Percentiles rank a stretch among this genome's conserved stretches.
These are phyloP conservation scores for Hordeum pubiflorum DNA, from an alignment of 202 grass and related monocot genomes.

Conservation along the genomic window DNA sequence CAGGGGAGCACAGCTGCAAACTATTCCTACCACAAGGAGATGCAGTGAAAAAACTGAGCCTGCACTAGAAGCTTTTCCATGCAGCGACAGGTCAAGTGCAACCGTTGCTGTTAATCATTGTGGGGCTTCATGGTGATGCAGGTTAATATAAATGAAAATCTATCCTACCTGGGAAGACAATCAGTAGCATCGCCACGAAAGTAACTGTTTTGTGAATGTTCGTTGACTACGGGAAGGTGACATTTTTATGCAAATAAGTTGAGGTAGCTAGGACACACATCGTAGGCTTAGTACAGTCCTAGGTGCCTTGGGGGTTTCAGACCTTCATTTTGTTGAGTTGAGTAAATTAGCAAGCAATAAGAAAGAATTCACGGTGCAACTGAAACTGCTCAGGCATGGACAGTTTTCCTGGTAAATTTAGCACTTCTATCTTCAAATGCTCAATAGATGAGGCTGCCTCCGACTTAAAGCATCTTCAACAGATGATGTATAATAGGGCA, in stretches of 20 bases:
- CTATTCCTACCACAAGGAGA: not conserved
- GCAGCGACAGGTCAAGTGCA: not conserved
- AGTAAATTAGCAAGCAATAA: slow-evolving; percentile 6
- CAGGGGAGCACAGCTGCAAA: not conserved
- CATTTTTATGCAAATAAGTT: slow-evolving; percentile 11
- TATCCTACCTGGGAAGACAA: not conserved
- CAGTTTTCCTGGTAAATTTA: not conserved
- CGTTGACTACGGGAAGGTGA: not conserved
- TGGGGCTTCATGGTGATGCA: not conserved
- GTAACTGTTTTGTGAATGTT: slow-evolving; percentile 10
- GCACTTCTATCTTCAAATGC: not conserved
- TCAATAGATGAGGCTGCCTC: not conserved
- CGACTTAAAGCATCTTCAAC: not conserved
- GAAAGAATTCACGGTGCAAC: not conserved
- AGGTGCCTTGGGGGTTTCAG: not conserved
- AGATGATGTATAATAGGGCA: too few relatives aligned
- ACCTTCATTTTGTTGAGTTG: slow-evolving; percentile 1
- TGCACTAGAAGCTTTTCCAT: not conserved
- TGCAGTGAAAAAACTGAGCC: not conserved
- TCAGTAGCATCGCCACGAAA: not conserved
- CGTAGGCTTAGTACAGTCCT: not conserved
- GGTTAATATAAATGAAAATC: not conserved
- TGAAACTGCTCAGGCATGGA: not conserved
- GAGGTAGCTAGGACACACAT: slow-evolving; percentile 3
- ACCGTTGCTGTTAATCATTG: not conserved